A percentile compares a stretch with the other conserved stretches of the same genome.
Evolutionary conservation across 176 grass and related monocot species (phyloP).

Genomic region (Oryza meyeriana): DNA sequence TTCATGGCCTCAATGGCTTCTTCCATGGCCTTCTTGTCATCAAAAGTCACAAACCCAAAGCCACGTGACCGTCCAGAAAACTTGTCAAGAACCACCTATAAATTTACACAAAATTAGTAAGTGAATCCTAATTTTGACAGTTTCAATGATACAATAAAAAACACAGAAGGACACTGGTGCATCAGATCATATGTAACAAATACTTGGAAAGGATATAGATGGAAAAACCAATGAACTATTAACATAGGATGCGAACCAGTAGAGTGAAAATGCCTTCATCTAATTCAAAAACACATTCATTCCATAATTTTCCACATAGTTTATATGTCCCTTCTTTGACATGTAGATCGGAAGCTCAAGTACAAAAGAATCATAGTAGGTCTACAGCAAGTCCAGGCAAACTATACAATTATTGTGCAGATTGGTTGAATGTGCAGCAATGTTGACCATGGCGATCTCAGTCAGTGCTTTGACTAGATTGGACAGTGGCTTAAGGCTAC

Average conservation of each 20-base stretch:
- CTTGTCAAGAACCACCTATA: slow-evolving; percentile 54
- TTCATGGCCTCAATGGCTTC: slow-evolving; percentile 61
- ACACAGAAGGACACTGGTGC: neutral
- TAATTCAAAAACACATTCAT: neutral
- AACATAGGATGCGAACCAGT: neutral
- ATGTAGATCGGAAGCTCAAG: neutral
- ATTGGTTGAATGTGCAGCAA: neutral
- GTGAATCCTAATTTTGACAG: neutral
- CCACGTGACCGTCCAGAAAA: slow-evolving; percentile 59
- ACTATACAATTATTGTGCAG: neutral
- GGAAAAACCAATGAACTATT: neutral
- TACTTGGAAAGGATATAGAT: neutral
- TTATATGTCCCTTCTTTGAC: neutral
- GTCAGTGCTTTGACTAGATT: too few relatives aligned
- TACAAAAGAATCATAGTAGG: neutral
- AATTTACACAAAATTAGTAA: neutral
- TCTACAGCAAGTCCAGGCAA: neutral
- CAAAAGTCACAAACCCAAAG: slow-evolving; percentile 61
- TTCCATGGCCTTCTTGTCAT: slow-evolving; percentile 53
- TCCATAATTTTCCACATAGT: neutral
- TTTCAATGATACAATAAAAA: neutral
- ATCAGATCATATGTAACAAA: neutral
- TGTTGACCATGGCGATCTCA: too few relatives aligned
- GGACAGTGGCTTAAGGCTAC: too few relatives aligned
- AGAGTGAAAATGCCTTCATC: neutral